Evolutionary conservation across 169 alveolate species (phyloP).

Genomic region (Cryptosporidium viatorum): DNA sequence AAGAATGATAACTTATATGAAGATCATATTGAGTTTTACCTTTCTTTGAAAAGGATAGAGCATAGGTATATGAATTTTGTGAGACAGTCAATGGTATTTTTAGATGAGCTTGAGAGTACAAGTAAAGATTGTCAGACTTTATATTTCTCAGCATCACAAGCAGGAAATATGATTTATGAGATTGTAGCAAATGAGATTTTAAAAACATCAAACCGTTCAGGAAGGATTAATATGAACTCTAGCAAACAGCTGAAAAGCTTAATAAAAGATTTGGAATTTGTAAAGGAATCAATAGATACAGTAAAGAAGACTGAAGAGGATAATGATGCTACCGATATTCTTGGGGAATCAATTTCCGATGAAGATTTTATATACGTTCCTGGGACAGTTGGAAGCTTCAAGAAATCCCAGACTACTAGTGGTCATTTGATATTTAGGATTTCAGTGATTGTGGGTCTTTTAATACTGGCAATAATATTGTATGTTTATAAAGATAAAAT

Average conservation of each 20-base stretch:
- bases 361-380: constrained; percentile 66
- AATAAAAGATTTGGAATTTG: constrained; percentile 29
- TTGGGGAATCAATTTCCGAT: constrained; percentile 53
- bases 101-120: constrained; percentile 7
- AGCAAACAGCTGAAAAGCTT: background rate
- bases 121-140: constrained; percentile 4
- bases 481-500: constrained; percentile 24
- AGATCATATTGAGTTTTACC: background rate
- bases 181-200: constrained; percentile 29
- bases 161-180: constrained; percentile 30
- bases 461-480: constrained; percentile 27
- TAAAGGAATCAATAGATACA: constrained; percentile 30
- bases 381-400: constrained; percentile 15
- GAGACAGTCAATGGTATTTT: constrained; percentile 31
- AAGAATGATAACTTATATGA: background rate
- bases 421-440: constrained; percentile 7
- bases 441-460: constrained; percentile 24
- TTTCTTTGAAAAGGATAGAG: background rate
- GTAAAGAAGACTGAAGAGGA: constrained; percentile 27
- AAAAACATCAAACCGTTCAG: constrained; percentile 5
- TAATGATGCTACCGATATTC: constrained; percentile 28
- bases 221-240: background rate
- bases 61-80: background rate
- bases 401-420: background rate
- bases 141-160: constrained; percentile 20